phyloP scores from a whole-genome alignment of 2,329 filamentous ascomycete genomes.

The Lomentospora prolificans region DNA sequence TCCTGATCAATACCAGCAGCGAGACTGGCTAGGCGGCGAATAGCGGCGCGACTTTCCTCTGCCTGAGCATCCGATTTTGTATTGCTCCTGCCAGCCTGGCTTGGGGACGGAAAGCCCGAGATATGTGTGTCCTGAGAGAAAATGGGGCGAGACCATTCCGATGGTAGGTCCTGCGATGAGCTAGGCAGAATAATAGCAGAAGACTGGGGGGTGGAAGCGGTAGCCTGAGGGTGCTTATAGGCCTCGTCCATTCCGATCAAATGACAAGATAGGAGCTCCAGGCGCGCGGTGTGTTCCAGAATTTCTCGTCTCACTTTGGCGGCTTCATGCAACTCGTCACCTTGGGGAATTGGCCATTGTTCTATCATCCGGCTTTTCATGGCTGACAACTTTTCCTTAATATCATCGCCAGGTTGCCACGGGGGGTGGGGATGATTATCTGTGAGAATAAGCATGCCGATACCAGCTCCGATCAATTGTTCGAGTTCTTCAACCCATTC shows the following conservation, averaged over 20 bases:
- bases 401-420: conserved; percentile 1
- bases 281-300: background rate
- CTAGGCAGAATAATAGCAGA: background rate
- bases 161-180: background rate
- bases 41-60: conserved; percentile 17
- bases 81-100: background rate
- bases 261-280: conserved; percentile 3
- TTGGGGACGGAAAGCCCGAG: background rate
- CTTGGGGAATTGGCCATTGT: background rate
- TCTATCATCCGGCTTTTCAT: background rate
- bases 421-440: background rate
- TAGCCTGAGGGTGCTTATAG: background rate
- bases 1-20: conserved; percentile 19
- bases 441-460: background rate
- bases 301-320: background rate
- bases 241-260: background rate
- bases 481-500: conserved; percentile 4
- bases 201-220: background rate
- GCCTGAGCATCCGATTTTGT: background rate
- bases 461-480: background rate
- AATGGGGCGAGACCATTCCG: background rate
- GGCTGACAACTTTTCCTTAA: background rate
- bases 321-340: background rate
- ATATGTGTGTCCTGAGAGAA: background rate
- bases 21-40: conserved; percentile 25